A percentile compares a stretch with the other conserved stretches of the same genome.
These are phyloP conservation scores for Capsicum chinense DNA, from an alignment of 257 asterid species.

Conservation along the genomic window DNA sequence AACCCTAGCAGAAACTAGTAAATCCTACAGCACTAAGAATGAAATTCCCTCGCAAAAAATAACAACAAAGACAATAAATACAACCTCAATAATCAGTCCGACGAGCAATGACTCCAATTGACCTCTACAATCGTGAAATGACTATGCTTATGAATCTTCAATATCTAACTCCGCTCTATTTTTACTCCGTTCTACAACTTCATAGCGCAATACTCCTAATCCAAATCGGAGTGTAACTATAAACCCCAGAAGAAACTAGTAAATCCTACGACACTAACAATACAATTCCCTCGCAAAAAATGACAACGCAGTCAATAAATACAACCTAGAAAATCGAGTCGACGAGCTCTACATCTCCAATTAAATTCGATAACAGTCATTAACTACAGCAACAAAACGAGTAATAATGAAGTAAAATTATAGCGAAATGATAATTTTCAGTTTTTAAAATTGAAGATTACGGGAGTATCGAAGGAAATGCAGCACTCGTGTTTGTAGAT, in stretches of 20 bases:
- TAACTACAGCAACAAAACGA: slow-evolving; percentile 8
- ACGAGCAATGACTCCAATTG: too few species aligned
- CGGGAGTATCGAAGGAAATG: slow-evolving; percentile 95
- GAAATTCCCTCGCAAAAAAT: background rate
- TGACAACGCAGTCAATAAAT: background rate
- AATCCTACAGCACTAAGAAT: too few species aligned
- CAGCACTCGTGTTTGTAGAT: slow-evolving; percentile 96
- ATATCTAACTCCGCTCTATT: background rate
- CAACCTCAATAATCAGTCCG: background rate
- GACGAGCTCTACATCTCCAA: background rate
- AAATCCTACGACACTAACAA: background rate
- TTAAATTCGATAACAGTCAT: background rate
- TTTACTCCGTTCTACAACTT: slow-evolving; percentile 5
- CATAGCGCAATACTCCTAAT: background rate
- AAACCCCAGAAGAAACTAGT: background rate
- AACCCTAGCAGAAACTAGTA: background rate
- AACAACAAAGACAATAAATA: background rate
- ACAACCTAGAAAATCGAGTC: background rate
- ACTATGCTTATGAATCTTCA: background rate
- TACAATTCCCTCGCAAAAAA: background rate
- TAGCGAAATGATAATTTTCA: background rate
- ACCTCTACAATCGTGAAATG: too few species aligned
- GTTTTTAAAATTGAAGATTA: slow-evolving; percentile 30
- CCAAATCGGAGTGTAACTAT: background rate
- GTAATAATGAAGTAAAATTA: background rate